These are phyloP conservation scores for Cladosporium velox DNA, from an alignment of 2,329 filamentous ascomycete species.

Conservation along the genomic window DNA sequence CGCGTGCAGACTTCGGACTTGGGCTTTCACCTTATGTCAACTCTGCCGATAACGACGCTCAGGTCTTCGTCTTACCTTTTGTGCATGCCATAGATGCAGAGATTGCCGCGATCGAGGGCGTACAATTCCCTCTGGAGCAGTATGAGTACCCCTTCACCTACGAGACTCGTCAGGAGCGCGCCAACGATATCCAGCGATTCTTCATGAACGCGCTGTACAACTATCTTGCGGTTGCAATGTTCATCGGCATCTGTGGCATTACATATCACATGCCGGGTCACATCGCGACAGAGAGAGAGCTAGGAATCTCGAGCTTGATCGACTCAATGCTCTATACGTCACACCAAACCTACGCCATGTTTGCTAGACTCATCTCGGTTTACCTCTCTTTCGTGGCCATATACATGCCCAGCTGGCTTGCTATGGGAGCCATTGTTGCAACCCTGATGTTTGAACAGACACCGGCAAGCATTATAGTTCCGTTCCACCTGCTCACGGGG, in stretches of 20 bases:
- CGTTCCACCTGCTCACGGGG: conserved; percentile 72
- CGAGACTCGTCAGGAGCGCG: conserved; percentile 66
- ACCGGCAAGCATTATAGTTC: conserved; percentile 47
- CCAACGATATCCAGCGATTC: conserved; percentile 63
- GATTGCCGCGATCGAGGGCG: conserved; percentile 61
- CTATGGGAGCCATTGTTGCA: conserved; percentile 71
- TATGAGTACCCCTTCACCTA: conserved; percentile 77
- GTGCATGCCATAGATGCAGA: conserved; percentile 75
- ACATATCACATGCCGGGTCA: conserved; percentile 86
- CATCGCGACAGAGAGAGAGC: conserved; percentile 81
- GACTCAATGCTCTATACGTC: conserved; percentile 87
- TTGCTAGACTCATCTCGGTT: conserved; percentile 72
- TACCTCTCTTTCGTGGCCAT: conserved; percentile 78
- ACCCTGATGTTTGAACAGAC: conserved; percentile 53
- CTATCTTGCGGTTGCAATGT: conserved; percentile 75
- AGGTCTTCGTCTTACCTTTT: conserved; percentile 76
- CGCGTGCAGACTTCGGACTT: conserved; percentile 73
- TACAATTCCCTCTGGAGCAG: conserved; percentile 40
- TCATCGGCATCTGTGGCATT: conserved; percentile 76
- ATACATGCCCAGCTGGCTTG: conserved; percentile 80
- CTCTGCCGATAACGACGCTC: conserved; percentile 66
- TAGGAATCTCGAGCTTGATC: conserved; percentile 82
- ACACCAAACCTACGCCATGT: conserved; percentile 73
- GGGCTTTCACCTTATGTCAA: conserved; percentile 67
- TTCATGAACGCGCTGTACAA: conserved; percentile 76